These are phyloP conservation scores for Clitopilus hobsonii DNA, from an alignment of 768 basidiomycete species.

Conservation along the genomic window DNA sequence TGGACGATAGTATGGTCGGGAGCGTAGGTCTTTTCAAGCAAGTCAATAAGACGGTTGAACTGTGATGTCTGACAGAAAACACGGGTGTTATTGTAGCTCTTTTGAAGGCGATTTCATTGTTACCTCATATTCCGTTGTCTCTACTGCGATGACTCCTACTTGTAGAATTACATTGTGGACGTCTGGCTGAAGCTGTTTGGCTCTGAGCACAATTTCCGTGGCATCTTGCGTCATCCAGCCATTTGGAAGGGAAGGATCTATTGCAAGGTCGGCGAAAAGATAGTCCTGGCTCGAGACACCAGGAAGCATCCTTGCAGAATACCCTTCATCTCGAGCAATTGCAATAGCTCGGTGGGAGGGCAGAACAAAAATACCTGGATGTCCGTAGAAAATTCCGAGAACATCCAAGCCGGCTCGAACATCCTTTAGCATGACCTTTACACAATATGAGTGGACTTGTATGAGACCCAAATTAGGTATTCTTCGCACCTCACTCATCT, in stretches of 20 bases:
- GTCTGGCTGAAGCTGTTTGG: not conserved
- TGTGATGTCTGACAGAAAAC: not conserved
- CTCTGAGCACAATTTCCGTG: not conserved
- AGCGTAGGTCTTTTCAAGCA: not conserved
- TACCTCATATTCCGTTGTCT: not conserved
- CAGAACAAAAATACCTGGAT: not conserved
- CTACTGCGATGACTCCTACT: not conserved
- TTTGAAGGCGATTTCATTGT: no score
- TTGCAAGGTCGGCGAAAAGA: not conserved
- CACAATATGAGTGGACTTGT: not conserved
- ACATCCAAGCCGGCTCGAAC: not conserved
- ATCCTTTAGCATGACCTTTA: not conserved
- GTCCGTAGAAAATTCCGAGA: not conserved
- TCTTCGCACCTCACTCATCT: not conserved
- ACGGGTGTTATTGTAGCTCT: no score
- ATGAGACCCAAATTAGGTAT: no score
- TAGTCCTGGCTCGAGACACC: not conserved
- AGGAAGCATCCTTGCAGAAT: not conserved
- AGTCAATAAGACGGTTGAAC: not conserved
- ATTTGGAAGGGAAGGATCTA: not conserved
- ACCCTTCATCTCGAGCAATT: not conserved
- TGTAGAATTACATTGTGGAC: not conserved
- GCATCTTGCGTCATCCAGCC: not conserved
- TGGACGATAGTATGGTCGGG: not conserved
- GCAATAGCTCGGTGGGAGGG: not conserved